phyloP scores from a whole-genome alignment of 2,329 filamentous ascomycete species.

The Fusarium udum region DNA sequence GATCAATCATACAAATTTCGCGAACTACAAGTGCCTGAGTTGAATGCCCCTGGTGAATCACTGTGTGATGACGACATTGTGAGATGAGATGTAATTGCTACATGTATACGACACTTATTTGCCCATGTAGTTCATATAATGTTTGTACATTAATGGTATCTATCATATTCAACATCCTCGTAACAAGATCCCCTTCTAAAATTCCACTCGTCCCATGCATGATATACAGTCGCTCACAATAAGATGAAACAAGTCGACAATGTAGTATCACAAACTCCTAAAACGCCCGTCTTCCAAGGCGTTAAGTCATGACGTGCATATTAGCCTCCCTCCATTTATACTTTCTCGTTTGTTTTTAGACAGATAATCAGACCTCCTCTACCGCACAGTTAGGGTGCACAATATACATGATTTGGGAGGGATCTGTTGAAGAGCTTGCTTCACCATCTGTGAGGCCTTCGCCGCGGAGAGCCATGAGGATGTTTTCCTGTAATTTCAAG shows the following conservation, averaged over 20 bases:
- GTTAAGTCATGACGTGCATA: constrained; percentile 26
- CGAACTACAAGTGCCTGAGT: background rate
- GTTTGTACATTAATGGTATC: constrained; percentile 12
- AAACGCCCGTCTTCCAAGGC: constrained; percentile 32
- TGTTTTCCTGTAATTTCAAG: constrained; percentile 75
- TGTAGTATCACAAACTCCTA: constrained; percentile 32
- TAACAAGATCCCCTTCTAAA: constrained; percentile 9
- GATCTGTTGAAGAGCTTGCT: constrained; percentile 52
- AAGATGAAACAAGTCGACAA: constrained; percentile 7
- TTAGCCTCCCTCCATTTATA: background rate
- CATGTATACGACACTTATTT: background rate
- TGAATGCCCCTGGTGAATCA: background rate
- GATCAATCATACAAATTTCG: constrained; percentile 36
- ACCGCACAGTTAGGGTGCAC: constrained; percentile 93
- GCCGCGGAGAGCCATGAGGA: constrained; percentile 81
- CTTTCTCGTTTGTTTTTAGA: background rate
- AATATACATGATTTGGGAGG: constrained; percentile 74
- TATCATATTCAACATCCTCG: constrained; percentile 7
- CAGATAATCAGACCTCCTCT: constrained; percentile 64
- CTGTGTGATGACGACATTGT: background rate
- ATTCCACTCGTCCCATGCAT: constrained; percentile 11
- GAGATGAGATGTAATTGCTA: background rate
- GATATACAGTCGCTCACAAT: constrained; percentile 23
- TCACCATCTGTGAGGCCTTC: constrained; percentile 64
- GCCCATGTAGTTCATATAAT: background rate